Conservation (phyloP, 768 basidiomycete genomes). For the Mycena belliarum region DNA sequence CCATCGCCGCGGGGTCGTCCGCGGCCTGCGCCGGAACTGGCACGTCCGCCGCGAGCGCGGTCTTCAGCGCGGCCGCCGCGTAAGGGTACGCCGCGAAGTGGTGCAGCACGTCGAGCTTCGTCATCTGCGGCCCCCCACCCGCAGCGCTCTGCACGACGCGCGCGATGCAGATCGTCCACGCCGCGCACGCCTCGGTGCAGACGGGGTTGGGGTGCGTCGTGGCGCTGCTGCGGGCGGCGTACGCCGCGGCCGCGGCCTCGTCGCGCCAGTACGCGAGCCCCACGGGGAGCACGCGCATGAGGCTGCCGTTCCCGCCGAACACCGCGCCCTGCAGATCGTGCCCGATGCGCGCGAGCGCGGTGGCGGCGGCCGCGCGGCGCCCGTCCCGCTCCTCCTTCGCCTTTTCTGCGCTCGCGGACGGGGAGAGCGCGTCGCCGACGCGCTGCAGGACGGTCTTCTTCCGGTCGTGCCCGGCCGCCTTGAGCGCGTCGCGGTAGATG, state of each 20-base stretch:
- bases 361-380: constrained; percentile 16
- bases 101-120: constrained; percentile 42
- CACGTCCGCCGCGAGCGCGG: constrained; percentile 33
- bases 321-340: constrained; percentile 27
- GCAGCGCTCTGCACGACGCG: neutral
- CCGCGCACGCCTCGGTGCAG: constrained; percentile 6
- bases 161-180: neutral
- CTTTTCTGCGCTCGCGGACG: neutral
- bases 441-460: neutral
- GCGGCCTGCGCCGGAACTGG: constrained; percentile 13
- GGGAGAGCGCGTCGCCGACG: neutral
- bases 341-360: constrained; percentile 32
- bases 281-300: constrained; percentile 49
- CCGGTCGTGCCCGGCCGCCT: neutral
- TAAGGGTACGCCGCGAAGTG: constrained; percentile 42
- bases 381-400: neutral
- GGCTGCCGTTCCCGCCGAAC: constrained; percentile 42
- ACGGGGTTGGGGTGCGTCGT: constrained; percentile 11
- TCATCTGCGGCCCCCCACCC: constrained; percentile 19
- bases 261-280: constrained; percentile 34
- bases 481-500: constrained; percentile 26
- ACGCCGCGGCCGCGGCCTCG: neutral
- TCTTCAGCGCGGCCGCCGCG: constrained; percentile 28
- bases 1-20: constrained; percentile 27
- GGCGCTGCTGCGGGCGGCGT: neutral